Evolutionary conservation across 352 stramenopile species (phyloP), one percentile per base, ranked within the genome.

Genomic region (Thraustotheca clavata): DNA sequence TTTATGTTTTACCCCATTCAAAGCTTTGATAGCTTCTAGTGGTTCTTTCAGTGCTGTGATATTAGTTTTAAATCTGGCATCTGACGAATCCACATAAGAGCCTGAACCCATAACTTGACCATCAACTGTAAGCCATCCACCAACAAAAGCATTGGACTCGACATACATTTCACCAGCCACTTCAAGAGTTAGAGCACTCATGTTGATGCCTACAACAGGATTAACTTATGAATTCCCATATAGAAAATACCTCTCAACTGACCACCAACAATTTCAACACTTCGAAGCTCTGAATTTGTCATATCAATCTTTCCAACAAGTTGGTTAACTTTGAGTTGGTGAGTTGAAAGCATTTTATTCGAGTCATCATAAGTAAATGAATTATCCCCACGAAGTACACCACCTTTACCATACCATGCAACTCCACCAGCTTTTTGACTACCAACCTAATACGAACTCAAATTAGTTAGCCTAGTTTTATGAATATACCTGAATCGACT

Each of bases 81-180:
- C 89, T 0, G 84, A 95, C n/a, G 89, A 77, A 60, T 97, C 89
- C 8, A 96, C 79, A 59, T 97, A 97, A 0, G 89, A 87, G 6
- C 89, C 89, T 1, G 86, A 94, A 32, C 87, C 88, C 73, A 97
- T 91, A 20, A 97, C 88, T 59, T 88, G 83, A 5, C 89, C 89
- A 60, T 88, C 80, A 14, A 97, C 87, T 5, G 76, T 91, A 67
- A 97, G 80, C 9, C 81, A 75, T 9, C 84, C 79, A 20, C 88
- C 87, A 29, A 97, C 82, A 68, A 86, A 94, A 14, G 85, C 79
- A 39, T 91, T 81, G 18, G 83, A 75, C 68, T 88, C 74, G 35
- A 96, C 85, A 61, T 91, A 89, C 27, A 96, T 73, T 69, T 89
- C 88, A 16, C 81, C 78, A 32, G 79, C 70, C 22, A 96, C 76